phyloP scores from a whole-genome alignment of 2,329 filamentous ascomycete genomes.

The Leptosphaerulina australis region DNA sequence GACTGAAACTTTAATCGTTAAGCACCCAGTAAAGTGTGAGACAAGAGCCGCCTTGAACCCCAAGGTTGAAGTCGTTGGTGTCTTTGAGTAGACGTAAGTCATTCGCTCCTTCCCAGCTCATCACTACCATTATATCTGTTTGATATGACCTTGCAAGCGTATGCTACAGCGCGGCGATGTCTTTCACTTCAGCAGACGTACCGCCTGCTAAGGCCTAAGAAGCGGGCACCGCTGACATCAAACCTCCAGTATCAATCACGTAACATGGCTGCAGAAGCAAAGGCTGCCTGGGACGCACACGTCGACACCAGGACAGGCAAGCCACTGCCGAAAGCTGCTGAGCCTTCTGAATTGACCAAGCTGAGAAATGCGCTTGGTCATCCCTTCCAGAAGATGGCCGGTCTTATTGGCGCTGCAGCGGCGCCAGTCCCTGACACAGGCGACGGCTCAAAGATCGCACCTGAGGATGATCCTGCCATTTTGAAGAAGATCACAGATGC shows the following conservation, averaged over 20 bases:
- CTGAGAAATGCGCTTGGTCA: conserved; percentile 37
- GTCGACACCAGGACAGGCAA: conserved; percentile 43
- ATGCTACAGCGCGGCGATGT: neutral
- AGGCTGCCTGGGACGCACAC: conserved; percentile 35
- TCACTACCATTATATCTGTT: neutral
- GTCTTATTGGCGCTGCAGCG: conserved; percentile 36
- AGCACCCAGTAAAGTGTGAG: neutral
- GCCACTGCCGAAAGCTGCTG: conserved; percentile 36
- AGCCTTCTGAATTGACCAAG: conserved; percentile 43
- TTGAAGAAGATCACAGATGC: conserved; percentile 44
- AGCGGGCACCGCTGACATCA: neutral
- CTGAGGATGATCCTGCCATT: conserved; percentile 40
- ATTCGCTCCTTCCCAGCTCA: neutral
- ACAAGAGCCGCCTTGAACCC: neutral
- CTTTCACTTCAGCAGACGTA: neutral
- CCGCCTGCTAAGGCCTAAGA: neutral
- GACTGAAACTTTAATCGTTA: neutral
- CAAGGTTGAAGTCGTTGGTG: conserved; percentile 7
- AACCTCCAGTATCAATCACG: conserved; percentile 3
- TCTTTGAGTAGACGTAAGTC: conserved; percentile 17
- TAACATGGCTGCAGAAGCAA: conserved; percentile 29
- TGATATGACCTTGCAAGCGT: neutral
- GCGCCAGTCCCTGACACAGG: conserved; percentile 50
- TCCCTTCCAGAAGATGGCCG: conserved; percentile 37
- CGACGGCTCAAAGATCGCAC: conserved; percentile 50